Conservation (phyloP, 164 flowering plant genomes). For the Paratinospora sagittata region DNA sequence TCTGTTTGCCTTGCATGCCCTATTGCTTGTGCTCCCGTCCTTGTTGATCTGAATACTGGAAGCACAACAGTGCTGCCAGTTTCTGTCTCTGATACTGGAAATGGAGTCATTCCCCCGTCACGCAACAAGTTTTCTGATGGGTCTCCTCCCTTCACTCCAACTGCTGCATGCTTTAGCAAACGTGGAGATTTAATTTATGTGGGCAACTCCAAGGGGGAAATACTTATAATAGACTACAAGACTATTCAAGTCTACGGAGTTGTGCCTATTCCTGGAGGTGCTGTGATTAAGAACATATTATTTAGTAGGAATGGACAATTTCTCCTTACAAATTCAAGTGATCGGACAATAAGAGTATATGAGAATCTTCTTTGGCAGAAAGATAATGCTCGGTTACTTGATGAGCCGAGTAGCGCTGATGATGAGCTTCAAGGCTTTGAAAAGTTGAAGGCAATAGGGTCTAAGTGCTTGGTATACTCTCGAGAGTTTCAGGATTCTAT, state of each 20-base stretch:
- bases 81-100: constrained; percentile 42
- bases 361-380: constrained; percentile 74
- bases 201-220: constrained; percentile 77
- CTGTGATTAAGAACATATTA: constrained; percentile 69
- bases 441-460: constrained; percentile 71
- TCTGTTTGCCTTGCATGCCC: constrained; percentile 86
- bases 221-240: constrained; percentile 66
- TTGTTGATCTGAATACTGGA: constrained; percentile 71
- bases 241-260: constrained; percentile 45
- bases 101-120: constrained; percentile 36
- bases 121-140: constrained; percentile 73
- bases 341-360: constrained; percentile 74
- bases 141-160: constrained; percentile 59
- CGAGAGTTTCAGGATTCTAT: constrained; percentile 94
- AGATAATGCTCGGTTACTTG: constrained; percentile 43
- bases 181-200: constrained; percentile 83
- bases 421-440: constrained; percentile 49
- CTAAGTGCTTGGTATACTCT: constrained; percentile 62
- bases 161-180: constrained; percentile 88
- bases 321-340: constrained; percentile 87
- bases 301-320: constrained; percentile 85
- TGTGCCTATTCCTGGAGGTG: constrained; percentile 54
- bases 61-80: constrained; percentile 65
- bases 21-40: constrained; percentile 79
- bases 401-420: constrained; percentile 26